phyloP scores from a whole-genome alignment of 2,329 filamentous ascomycete species.

The Ophiobolus disseminans region DNA sequence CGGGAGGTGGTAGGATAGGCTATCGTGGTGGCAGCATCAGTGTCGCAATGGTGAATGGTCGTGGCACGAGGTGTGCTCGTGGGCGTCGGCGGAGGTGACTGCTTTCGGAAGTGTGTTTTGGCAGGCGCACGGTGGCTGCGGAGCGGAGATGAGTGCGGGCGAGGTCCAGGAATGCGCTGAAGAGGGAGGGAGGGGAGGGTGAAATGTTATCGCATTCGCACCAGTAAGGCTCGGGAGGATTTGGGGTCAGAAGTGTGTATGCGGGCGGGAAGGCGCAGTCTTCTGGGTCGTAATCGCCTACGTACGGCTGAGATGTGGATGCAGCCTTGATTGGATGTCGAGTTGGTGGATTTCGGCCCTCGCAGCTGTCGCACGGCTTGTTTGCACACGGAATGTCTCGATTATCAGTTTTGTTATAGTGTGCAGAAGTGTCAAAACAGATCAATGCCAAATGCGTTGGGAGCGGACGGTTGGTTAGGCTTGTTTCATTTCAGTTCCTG shows the following conservation, averaged over 20 bases:
- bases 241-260: not conserved
- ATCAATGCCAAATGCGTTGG: no score
- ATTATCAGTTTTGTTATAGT: no score
- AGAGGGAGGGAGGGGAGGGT: slow-evolving; percentile 1
- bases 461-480: not conserved
- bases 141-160: slow-evolving; percentile 10
- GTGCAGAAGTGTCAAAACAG: no score
- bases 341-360: slow-evolving; percentile 10
- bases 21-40: slow-evolving; percentile 24
- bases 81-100: slow-evolving; percentile 18
- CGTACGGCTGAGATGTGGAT: slow-evolving; percentile 19
- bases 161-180: slow-evolving; percentile 9
- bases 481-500: slow-evolving; percentile 5
- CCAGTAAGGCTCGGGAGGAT: slow-evolving; percentile 1
- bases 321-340: slow-evolving; percentile 18
- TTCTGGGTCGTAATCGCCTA: slow-evolving; percentile 17
- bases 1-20: slow-evolving; percentile 1
- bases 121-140: slow-evolving; percentile 16
- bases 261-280: slow-evolving; percentile 18
- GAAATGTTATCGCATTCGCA: slow-evolving; percentile 2
- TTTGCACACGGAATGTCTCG: not conserved
- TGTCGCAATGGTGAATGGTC: slow-evolving; percentile 5
- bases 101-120: slow-evolving; percentile 29
- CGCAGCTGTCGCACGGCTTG: not conserved
- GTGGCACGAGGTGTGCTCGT: slow-evolving; percentile 12